A percentile compares a stretch with the other conserved stretches of the same genome.
Evolutionary conservation across 768 basidiomycete species (phyloP).

Genomic region (Phanerochaete sordida): DNA sequence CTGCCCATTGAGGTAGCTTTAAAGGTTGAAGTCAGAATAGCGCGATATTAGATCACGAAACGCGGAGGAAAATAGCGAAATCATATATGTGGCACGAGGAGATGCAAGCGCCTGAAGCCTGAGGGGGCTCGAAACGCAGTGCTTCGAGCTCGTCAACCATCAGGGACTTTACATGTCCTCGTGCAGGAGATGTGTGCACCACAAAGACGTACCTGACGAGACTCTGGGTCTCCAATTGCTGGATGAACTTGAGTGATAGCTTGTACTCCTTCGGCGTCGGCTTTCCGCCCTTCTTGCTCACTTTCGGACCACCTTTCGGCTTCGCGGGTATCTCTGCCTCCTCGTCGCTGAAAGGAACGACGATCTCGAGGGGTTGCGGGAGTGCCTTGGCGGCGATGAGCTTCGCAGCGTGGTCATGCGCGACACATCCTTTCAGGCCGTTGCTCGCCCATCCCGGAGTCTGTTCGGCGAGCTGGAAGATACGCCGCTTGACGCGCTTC

Average conservation of each 20-base stretch:
- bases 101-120: conserved; percentile 11
- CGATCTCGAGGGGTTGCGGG: conserved; percentile 39
- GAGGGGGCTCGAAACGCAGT: conserved; percentile 7
- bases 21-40: conserved; percentile 3
- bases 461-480: conserved; percentile 47
- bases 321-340: conserved; percentile 27
- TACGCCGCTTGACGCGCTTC: conserved; percentile 41
- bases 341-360: conserved; percentile 41
- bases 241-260: conserved; percentile 39
- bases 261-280: conserved; percentile 35
- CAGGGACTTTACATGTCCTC: conserved; percentile 9
- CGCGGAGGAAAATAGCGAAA: not conserved
- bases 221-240: conserved; percentile 40
- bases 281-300: conserved; percentile 22
- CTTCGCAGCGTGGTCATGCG: conserved; percentile 46
- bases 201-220: conserved; percentile 33
- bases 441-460: conserved; percentile 38
- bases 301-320: conserved; percentile 15
- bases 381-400: conserved; percentile 39
- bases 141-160: conserved; percentile 13
- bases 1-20: conserved; percentile 44
- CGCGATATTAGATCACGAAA: not conserved
- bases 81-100: conserved; percentile 10
- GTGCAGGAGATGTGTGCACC: not conserved
- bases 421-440: conserved; percentile 37